Conservation (phyloP, 164 flowering plant genomes). For the Annona squamosa region DNA sequence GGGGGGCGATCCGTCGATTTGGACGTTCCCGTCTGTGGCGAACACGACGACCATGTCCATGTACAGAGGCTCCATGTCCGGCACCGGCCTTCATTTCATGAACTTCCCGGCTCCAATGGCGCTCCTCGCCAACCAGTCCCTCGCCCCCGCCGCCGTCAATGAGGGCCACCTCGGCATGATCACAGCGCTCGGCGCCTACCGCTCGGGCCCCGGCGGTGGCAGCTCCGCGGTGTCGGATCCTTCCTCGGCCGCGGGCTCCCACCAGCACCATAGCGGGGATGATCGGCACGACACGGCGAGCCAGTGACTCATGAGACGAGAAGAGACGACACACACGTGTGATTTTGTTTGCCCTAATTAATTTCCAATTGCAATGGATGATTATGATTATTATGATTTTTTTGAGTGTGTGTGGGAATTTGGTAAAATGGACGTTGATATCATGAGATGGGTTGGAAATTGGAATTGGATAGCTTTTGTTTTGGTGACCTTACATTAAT, state of each 20-base stretch:
- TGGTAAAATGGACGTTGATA: not conserved
- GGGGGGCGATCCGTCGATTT: slow-evolving; percentile 40
- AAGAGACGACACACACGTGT: slow-evolving; percentile 1
- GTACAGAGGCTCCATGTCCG: slow-evolving; percentile 42
- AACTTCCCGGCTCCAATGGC: slow-evolving; percentile 52
- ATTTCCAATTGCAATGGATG: slow-evolving; percentile 4
- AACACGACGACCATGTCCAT: slow-evolving; percentile 12
- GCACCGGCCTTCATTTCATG: slow-evolving; percentile 65
- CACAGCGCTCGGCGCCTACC: slow-evolving; percentile 51
- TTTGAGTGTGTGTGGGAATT: not conserved
- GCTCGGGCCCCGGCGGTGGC: slow-evolving; percentile 21
- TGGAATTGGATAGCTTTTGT: not conserved
- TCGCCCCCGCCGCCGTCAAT: slow-evolving; percentile 25
- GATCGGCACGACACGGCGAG: slow-evolving; percentile 50
- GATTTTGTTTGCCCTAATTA: slow-evolving; percentile 11
- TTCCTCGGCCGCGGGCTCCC: slow-evolving; percentile 45
- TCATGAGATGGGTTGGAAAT: not conserved
- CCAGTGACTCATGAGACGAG: slow-evolving; percentile 16
- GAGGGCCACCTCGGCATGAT: slow-evolving; percentile 66
- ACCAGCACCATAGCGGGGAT: slow-evolving; percentile 47
- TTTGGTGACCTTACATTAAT: not conserved
- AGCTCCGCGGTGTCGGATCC: slow-evolving; percentile 10
- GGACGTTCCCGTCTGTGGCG: slow-evolving; percentile 37
- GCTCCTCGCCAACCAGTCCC: slow-evolving; percentile 52
- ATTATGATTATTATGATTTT: not conserved